A percentile compares a stretch with the other conserved stretches of the same genome.
Evolutionary conservation across 768 basidiomycete species (phyloP).

Genomic region (Collybia sp.): DNA sequence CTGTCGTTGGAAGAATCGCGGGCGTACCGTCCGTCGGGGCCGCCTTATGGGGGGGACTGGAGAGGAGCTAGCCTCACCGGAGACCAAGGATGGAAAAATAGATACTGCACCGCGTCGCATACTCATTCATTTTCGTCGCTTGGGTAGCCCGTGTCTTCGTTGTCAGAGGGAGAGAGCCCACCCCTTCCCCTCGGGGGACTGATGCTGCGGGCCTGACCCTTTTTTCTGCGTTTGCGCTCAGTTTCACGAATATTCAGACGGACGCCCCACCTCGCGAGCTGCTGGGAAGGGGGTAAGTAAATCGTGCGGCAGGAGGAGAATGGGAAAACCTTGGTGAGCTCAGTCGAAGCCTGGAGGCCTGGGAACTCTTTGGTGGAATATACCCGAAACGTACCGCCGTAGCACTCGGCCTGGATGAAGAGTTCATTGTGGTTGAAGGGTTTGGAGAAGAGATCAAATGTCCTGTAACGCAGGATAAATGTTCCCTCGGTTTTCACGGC

Average conservation of each 20-base stretch:
- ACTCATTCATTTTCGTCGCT: constrained; percentile 2
- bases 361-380: constrained; percentile 74
- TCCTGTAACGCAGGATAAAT: constrained; percentile 62
- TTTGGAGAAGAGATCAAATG: constrained; percentile 55
- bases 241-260: constrained; percentile 56
- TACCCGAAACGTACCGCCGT: constrained; percentile 58
- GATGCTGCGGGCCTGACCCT: constrained; percentile 18
- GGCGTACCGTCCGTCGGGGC: too few relatives aligned
- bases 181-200: constrained; percentile 8
- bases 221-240: constrained; percentile 47
- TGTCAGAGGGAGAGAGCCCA: constrained; percentile 1
- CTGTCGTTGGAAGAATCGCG: too few relatives aligned
- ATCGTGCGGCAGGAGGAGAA: background rate
- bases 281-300: constrained; percentile 20
- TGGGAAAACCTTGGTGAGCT: constrained; percentile 54
- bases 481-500: constrained; percentile 65
- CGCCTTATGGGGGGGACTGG: too few relatives aligned
- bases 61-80: too few relatives aligned
- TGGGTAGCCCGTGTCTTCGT: constrained; percentile 1
- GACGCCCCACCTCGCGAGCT: constrained; percentile 52
- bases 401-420: constrained; percentile 58
- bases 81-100: too few relatives aligned
- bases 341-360: constrained; percentile 60
- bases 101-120: too few relatives aligned
- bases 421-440: constrained; percentile 25